Conservation (phyloP, 225 moss, liverwort and hornwort species). For the Sphagnum contortum region DNA sequence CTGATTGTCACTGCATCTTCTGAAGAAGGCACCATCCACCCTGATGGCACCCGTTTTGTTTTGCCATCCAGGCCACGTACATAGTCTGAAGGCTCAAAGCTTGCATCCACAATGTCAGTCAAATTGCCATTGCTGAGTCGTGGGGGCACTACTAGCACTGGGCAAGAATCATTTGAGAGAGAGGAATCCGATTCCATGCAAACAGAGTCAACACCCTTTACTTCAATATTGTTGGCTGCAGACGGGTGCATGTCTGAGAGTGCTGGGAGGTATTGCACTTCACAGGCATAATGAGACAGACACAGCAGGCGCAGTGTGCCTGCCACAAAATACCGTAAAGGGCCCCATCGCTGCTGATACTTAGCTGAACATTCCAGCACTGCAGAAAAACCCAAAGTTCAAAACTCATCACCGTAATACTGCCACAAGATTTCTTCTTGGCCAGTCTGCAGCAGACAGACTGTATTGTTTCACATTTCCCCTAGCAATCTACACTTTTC, state of each 20-base stretch:
- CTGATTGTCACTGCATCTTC: conserved; percentile 38
- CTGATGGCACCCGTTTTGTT: conserved; percentile 38
- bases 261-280: conserved; percentile 43
- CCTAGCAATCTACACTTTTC: too few species aligned
- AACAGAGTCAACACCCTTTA: conserved; percentile 3
- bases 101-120: conserved; percentile 33
- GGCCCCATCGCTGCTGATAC: conserved; percentile 58
- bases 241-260: conserved; percentile 7
- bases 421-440: too few species aligned
- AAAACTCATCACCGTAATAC: background rate
- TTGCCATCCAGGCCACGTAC: conserved; percentile 57
- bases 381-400: conserved; percentile 11
- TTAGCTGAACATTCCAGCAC: conserved; percentile 58
- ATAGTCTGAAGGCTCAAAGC: conserved; percentile 46
- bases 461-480: too few species aligned
- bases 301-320: conserved; percentile 47
- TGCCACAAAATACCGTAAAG: conserved; percentile 59
- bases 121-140: conserved; percentile 26
- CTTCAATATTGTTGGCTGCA: conserved; percentile 5
- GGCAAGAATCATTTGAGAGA: conserved; percentile 14
- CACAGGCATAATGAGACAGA: conserved; percentile 54
- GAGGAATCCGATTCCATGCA: conserved; percentile 22
- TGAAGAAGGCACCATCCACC: conserved; percentile 28
- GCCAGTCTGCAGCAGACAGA: too few species aligned
- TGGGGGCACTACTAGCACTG: conserved; percentile 33